These are phyloP conservation scores for Westerdykella aurantiaca DNA, from an alignment of 2,329 filamentous ascomycete species.

Conservation along the genomic window DNA sequence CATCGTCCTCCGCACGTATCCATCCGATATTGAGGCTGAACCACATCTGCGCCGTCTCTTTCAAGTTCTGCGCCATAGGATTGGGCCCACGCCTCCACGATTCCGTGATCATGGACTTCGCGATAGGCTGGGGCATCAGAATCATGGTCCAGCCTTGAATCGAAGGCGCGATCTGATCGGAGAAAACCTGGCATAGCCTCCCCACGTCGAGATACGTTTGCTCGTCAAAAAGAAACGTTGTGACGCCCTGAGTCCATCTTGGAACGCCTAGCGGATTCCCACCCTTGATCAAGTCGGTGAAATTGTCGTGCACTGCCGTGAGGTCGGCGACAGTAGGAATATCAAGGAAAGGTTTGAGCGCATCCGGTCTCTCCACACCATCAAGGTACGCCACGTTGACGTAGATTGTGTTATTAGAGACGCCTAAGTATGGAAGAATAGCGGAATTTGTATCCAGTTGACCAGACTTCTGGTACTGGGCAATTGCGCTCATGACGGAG, in stretches of 20 bases:
- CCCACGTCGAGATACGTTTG: slow-evolving; percentile 1
- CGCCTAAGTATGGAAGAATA: slow-evolving; percentile 1
- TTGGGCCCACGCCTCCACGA: background rate
- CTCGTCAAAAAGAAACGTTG: slow-evolving; percentile 4
- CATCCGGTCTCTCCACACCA: background rate
- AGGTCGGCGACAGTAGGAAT: background rate
- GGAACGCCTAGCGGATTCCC: slow-evolving; percentile 1
- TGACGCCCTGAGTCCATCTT: slow-evolving; percentile 5
- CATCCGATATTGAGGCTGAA: slow-evolving; percentile 6
- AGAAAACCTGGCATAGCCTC: background rate
- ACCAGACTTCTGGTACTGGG: slow-evolving; percentile 1
- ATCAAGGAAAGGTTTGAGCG: slow-evolving; percentile 3
- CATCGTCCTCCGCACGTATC: slow-evolving; percentile 2
- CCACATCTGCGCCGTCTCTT: slow-evolving; percentile 1
- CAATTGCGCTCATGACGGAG: slow-evolving; percentile 2
- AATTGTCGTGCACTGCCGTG: slow-evolving; percentile 1
- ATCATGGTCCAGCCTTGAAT: slow-evolving; percentile 3
- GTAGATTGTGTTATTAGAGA: slow-evolving; percentile 2
- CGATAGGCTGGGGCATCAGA: slow-evolving; percentile 4
- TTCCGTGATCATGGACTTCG: slow-evolving; percentile 2
- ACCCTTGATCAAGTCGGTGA: slow-evolving; percentile 2
- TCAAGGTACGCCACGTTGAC: slow-evolving; percentile 1
- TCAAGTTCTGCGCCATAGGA: slow-evolving; percentile 1
- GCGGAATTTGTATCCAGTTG: slow-evolving; percentile 4
- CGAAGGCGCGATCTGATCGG: background rate